Conservation (phyloP, 2,329 filamentous ascomycete genomes). For the Pleoardoris graminearum region DNA sequence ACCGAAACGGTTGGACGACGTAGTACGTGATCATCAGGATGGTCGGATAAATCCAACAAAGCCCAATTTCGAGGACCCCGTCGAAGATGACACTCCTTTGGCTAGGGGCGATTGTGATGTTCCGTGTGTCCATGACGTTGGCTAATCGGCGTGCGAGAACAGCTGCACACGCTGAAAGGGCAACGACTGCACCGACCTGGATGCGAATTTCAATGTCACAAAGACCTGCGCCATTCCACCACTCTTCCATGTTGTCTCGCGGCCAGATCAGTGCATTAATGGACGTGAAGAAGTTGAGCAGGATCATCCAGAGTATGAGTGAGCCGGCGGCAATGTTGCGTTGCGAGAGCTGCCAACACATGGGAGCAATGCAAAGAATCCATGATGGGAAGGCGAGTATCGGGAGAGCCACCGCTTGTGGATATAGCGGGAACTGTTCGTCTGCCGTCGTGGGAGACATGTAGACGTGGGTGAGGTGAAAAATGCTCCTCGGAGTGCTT, state of each 20-base stretch:
- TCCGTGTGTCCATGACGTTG: constrained; percentile 62
- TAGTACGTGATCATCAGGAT: constrained; percentile 62
- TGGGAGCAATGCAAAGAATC: constrained; percentile 59
- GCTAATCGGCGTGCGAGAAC: constrained; percentile 66
- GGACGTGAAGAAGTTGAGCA: constrained; percentile 62
- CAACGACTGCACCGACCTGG: constrained; percentile 57
- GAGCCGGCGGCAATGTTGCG: constrained; percentile 63
- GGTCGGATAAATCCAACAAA: constrained; percentile 60
- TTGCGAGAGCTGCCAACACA: constrained; percentile 63
- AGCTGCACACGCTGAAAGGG: constrained; percentile 56
- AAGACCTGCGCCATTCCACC: constrained; percentile 63
- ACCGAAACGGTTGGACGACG: constrained; percentile 62
- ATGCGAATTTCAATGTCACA: constrained; percentile 69
- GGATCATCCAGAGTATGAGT: constrained; percentile 59
- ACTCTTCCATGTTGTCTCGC: constrained; percentile 56
- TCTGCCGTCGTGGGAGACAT: not conserved
- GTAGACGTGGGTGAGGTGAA: not conserved
- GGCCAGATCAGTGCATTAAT: constrained; percentile 69
- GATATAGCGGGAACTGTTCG: constrained; percentile 28
- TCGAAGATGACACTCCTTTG: constrained; percentile 53
- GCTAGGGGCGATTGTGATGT: constrained; percentile 56
- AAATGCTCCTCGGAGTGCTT: too few relatives aligned
- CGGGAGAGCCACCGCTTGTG: constrained; percentile 50
- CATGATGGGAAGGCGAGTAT: constrained; percentile 55
- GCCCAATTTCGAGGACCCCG: constrained; percentile 55